phyloP scores from a whole-genome alignment of 2,329 filamentous ascomycete species.

The Diaporthe longicolla region DNA sequence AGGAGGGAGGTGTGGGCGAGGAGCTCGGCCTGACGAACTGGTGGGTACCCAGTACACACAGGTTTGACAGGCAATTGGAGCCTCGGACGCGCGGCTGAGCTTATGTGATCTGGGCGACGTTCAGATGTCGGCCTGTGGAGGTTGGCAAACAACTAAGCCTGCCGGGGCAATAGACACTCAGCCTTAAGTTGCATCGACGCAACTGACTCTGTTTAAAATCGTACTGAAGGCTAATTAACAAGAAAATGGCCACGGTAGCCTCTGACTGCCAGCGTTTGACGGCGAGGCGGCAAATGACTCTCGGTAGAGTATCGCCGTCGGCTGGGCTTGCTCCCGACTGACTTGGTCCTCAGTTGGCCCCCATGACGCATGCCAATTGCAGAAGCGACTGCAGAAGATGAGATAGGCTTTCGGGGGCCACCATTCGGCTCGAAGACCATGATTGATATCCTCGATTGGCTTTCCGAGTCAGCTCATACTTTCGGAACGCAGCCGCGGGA shows the following conservation, averaged over 20 bases:
- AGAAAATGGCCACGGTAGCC: constrained; percentile 23
- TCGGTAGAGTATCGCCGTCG: constrained; percentile 30
- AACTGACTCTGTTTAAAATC: constrained; percentile 24
- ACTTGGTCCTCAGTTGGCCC: constrained; percentile 22
- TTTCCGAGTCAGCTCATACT: constrained; percentile 37
- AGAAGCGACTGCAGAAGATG: constrained; percentile 17
- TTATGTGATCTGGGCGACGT: constrained; percentile 15
- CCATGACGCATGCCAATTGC: constrained; percentile 23
- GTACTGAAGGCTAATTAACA: constrained; percentile 25
- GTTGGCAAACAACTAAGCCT: background rate
- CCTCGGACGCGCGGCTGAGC: constrained; percentile 35
- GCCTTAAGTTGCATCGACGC: constrained; percentile 11
- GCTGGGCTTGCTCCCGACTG: constrained; percentile 29
- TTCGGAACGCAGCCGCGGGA: constrained; percentile 36
- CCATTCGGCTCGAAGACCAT: constrained; percentile 33
- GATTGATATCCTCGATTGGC: constrained; percentile 30
- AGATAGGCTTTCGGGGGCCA: constrained; percentile 31
- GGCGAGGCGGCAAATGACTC: constrained; percentile 38
- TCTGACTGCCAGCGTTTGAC: constrained; percentile 37
- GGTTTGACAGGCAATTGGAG: background rate
- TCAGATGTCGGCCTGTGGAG: background rate
- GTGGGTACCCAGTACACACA: constrained; percentile 17
- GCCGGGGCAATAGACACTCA: background rate
- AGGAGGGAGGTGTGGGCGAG: constrained; percentile 5
- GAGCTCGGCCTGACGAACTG: constrained; percentile 29